Evolutionary conservation across 2,329 filamentous ascomycete species (phyloP).

Genomic region (Cytospora piceicola): DNA sequence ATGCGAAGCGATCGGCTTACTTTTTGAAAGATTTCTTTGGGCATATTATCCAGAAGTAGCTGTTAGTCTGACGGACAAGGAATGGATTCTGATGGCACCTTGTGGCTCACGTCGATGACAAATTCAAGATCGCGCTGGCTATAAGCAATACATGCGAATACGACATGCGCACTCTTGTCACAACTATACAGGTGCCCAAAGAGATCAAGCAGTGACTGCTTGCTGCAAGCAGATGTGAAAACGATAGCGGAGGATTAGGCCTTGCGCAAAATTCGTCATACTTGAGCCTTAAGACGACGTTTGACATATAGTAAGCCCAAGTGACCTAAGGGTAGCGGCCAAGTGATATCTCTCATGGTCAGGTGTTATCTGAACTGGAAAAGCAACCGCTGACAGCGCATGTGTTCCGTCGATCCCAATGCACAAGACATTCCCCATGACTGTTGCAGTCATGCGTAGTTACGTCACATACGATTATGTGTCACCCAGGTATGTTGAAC

Average conservation of each 20-base stretch:
- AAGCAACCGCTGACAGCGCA: neutral
- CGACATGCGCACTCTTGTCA: too few species aligned
- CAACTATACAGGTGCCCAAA: too few species aligned
- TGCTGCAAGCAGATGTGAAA: neutral
- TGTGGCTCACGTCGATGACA: neutral
- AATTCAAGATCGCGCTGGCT: too few species aligned
- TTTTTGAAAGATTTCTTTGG: constrained; percentile 39
- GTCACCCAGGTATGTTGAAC: neutral
- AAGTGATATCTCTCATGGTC: neutral
- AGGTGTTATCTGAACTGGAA: neutral
- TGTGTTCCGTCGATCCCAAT: neutral
- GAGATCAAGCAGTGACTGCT: neutral
- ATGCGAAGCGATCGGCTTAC: constrained; percentile 41
- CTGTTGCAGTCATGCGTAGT: neutral
- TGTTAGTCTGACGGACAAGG: neutral
- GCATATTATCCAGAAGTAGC: constrained; percentile 35
- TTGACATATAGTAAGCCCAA: neutral
- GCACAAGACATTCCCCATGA: neutral
- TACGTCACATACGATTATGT: neutral
- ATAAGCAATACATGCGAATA: neutral
- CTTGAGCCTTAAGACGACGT: neutral
- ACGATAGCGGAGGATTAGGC: neutral
- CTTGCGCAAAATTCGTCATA: neutral
- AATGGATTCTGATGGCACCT: too few species aligned
- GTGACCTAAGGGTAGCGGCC: neutral